Percentiles rank a stretch among this genome's conserved stretches.
phyloP scores from a whole-genome alignment of 176 grass and related monocot genomes.

The Rhynchospora pubera region DNA sequence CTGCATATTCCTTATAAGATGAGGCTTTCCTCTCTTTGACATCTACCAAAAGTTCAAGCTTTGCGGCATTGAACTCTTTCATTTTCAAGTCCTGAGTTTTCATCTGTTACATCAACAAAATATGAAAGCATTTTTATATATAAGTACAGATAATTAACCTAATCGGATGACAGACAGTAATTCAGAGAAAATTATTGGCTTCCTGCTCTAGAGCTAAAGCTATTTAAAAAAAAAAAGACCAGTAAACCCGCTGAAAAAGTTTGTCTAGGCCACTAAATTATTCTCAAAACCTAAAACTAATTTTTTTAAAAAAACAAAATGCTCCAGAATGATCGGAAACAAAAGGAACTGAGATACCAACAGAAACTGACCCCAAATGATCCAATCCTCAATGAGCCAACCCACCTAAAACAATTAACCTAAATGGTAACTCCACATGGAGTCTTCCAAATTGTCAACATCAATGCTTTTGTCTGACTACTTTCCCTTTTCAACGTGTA shows the following conservation, averaged over 20 bases:
- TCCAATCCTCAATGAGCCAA: background rate
- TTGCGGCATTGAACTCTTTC: background rate
- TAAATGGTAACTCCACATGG: background rate
- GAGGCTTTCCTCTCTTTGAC: conserved; percentile 6
- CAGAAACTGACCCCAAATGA: background rate
- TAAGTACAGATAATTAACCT: background rate
- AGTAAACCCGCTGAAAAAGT: background rate
- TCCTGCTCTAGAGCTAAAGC: background rate
- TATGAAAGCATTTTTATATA: background rate
- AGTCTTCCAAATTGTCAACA: background rate
- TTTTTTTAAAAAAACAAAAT: background rate
- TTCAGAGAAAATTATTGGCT: background rate
- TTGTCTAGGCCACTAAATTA: background rate
- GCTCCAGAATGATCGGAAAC: background rate
- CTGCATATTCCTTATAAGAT: background rate
- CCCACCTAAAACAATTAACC: background rate
- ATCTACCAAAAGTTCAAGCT: conserved; percentile 11
- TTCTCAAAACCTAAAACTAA: background rate
- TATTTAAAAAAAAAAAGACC: background rate
- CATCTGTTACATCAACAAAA: conserved; percentile 18
- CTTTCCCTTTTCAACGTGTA: background rate
- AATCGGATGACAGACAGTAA: background rate
- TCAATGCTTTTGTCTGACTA: background rate
- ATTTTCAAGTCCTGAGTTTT: conserved; percentile 5
- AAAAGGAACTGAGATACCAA: background rate